These are phyloP conservation scores for Capsella bursapastoris DNA, from an alignment of 345 rosid species.

Conservation along the genomic window DNA sequence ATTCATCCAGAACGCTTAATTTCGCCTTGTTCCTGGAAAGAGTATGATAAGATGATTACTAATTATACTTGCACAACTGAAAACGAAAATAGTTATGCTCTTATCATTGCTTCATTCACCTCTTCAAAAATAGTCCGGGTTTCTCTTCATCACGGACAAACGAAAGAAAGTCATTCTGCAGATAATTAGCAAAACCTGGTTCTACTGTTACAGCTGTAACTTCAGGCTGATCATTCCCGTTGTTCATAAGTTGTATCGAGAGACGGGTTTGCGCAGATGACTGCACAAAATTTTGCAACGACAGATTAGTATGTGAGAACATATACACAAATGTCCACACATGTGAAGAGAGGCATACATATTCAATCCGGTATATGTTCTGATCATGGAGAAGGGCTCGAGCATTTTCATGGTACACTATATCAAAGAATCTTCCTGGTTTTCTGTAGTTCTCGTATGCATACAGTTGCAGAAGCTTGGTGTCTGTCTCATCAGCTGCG, in stretches of 20 bases:
- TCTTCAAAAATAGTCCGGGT: constrained; percentile 69
- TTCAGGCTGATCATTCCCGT: constrained; percentile 87
- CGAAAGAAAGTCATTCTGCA: constrained; percentile 75
- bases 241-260: constrained; percentile 90
- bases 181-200: constrained; percentile 83
- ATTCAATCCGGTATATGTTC: constrained; percentile 87
- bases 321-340: background rate
- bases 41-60: constrained; percentile 35
- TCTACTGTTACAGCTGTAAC: constrained; percentile 84
- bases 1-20: constrained; percentile 49
- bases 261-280: constrained; percentile 60
- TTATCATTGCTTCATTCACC: constrained; percentile 52
- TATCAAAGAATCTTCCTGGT: constrained; percentile 69
- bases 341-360: constrained; percentile 58
- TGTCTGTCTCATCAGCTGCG: constrained; percentile 91
- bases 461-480: constrained; percentile 84
- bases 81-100: background rate
- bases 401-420: constrained; percentile 84
- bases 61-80: constrained; percentile 18
- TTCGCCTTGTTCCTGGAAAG: constrained; percentile 69
- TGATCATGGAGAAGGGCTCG: constrained; percentile 88
- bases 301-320: constrained; percentile 20
- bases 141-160: constrained; percentile 62
- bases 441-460: constrained; percentile 83
- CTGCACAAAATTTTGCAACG: constrained; percentile 51